Evolutionary conservation across 176 grass and related monocot genomes (phyloP).

Genomic region (Avena sativa): DNA sequence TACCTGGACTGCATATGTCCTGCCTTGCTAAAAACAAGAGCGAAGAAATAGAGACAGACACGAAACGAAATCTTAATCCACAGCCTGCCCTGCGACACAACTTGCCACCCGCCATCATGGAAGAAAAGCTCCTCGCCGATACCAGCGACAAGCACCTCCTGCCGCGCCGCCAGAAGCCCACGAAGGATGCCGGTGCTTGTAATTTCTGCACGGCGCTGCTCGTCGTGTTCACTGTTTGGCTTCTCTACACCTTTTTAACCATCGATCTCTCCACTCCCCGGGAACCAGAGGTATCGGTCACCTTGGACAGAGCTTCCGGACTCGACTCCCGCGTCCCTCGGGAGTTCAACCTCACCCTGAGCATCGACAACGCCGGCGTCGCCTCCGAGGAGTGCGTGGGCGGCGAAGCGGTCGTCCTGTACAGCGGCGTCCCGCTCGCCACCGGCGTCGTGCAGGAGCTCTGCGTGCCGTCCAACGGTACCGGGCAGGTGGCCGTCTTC

Average conservation of each 20-base stretch:
- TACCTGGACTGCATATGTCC: background rate
- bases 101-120: background rate
- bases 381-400: background rate
- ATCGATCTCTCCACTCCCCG: background rate
- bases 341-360: conserved; percentile 28
- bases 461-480: background rate
- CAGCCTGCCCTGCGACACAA: background rate
- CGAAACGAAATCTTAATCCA: background rate
- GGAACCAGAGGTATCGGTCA: background rate
- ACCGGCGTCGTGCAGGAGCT: background rate
- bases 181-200: background rate
- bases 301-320: background rate
- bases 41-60: background rate
- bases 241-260: background rate
- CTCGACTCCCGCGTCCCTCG: background rate
- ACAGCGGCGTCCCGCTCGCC: conserved; percentile 15
- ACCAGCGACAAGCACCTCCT: background rate
- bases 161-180: background rate
- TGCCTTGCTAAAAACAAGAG: background rate
- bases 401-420: conserved; percentile 30
- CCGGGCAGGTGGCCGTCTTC: conserved; percentile 3
- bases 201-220: background rate
- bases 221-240: background rate
- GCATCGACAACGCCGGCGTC: background rate
- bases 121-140: conserved; percentile 2